Base-by-base conservation (phyloP, 495 filamentous ascomycete genomes). In the Penicillium dipodomyicola region DNA sequence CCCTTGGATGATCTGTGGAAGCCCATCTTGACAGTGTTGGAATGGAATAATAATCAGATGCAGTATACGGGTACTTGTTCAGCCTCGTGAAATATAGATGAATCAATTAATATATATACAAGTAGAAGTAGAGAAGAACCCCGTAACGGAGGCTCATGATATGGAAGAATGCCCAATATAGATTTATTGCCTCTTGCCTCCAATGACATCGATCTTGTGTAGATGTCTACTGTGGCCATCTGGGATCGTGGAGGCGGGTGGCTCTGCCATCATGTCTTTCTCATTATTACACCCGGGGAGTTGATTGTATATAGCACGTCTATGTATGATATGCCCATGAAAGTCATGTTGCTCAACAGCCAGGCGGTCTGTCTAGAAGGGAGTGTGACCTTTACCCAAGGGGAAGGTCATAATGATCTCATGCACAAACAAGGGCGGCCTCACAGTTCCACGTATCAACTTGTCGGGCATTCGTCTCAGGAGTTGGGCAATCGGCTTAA, bases 1-100 rank as follows among this genome's bases (percentile, higher is more conserved):
- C 61, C 41, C 61, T 54, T 64, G 10, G 64, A 63, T 32, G 66
- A 61, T 32, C 46, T 65, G 49, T 69, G 66, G 56, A 69, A 69
- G 35, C 63, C 63, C 66, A 69, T 69, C 5, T 41, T 52, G 43
- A 10, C 20, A n/a, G 22, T 29, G 23, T 25, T n/a, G 8, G 19
- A 45, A 5, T 12, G 41, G 40, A 25, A 0, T 39, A 29, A 14
- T 33, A 33, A 32, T 10, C 48, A 9, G 19, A 20, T 2, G 10
- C 17, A 37, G 32, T 50, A 22, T 7, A 27, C 20, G 20, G 23
- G 23, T 8, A 23, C 1, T n/a, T n/a, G 8, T 22, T 43, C 25
- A 29, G 10, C 27, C 44, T 29, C 20, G 41, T 44, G 20, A 11
- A 10, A 20, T 44, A 30, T 29, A 6, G 10, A 30, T 11, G 11